Percentiles rank a stretch among this genome's conserved stretches.
Evolutionary conservation across 2,329 filamentous ascomycete genomes (phyloP).

Genomic region (Penicillium sp.): DNA sequence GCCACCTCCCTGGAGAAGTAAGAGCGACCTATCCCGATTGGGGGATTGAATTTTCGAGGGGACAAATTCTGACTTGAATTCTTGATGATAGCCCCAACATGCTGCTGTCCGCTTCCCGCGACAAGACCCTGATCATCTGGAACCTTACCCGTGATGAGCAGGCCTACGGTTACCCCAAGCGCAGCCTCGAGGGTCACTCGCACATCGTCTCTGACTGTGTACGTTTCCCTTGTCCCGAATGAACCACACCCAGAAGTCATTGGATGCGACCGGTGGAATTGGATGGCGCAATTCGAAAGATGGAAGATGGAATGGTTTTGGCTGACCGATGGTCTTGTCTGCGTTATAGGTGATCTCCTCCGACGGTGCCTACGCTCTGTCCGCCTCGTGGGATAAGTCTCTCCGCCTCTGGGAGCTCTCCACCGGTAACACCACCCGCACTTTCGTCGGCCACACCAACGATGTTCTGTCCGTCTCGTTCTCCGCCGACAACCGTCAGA

Average conservation of each 20-base stretch:
- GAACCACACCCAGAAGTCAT: constrained; percentile 11
- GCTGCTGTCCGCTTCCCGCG: constrained; percentile 94
- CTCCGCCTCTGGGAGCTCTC: constrained; percentile 99
- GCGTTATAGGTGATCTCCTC: constrained; percentile 86
- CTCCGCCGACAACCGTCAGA: constrained; percentile 99
- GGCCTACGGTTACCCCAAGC: constrained; percentile 98
- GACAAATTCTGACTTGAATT: constrained; percentile 38
- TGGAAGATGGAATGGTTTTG: constrained; percentile 20
- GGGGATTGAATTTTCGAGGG: constrained; percentile 27
- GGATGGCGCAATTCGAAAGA: constrained; percentile 4
- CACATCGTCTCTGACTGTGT: constrained; percentile 99
- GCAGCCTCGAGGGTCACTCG: constrained; percentile 96
- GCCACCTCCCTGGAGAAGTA: constrained; percentile 99
- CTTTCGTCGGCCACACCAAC: constrained; percentile 99
- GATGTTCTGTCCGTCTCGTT: constrained; percentile 99
- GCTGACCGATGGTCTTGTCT: constrained; percentile 30
- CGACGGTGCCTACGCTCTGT: constrained; percentile 98
- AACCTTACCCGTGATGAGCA: constrained; percentile 98
- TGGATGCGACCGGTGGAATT: constrained; percentile 14
- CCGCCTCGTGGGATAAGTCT: constrained; percentile 99
- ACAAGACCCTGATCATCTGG: constrained; percentile 99
- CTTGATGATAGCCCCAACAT: constrained; percentile 79
- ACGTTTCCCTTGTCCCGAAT: constrained; percentile 52
- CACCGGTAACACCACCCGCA: constrained; percentile 93
- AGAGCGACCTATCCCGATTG: constrained; percentile 35